These are phyloP conservation scores for Penstemon barbatus DNA, from an alignment of 257 asterid genomes.

Conservation along the genomic window DNA sequence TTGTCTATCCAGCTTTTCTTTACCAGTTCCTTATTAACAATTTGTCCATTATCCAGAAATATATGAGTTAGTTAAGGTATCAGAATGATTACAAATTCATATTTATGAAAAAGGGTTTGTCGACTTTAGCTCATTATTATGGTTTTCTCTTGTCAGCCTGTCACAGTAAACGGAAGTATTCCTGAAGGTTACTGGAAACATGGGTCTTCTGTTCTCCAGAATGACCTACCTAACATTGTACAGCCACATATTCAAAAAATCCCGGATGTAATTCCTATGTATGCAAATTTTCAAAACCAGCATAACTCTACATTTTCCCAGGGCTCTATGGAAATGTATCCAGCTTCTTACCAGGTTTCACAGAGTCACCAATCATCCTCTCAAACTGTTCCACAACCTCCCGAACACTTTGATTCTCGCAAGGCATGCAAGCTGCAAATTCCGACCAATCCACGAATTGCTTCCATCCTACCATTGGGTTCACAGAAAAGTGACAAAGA, in stretches of 20 bases:
- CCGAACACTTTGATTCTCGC: slow-evolving; percentile 53
- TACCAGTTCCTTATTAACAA: slow-evolving; percentile 11
- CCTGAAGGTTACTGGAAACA: slow-evolving; percentile 72
- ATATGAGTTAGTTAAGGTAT: slow-evolving; percentile 8
- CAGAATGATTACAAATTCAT: slow-evolving; percentile 15
- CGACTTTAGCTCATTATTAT: slow-evolving; percentile 32
- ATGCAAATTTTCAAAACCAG: slow-evolving; percentile 54
- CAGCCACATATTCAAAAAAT: slow-evolving; percentile 57
- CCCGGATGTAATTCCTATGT: slow-evolving; percentile 40
- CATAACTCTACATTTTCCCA: slow-evolving; percentile 53
- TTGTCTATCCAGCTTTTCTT: slow-evolving; percentile 10
- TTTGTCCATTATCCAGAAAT: background rate
- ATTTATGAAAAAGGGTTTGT: slow-evolving; percentile 27
- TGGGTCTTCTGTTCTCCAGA: slow-evolving; percentile 57
- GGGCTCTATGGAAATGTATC: slow-evolving; percentile 48
- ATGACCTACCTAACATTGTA: slow-evolving; percentile 47
- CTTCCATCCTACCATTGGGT: slow-evolving; percentile 58
- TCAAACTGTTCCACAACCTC: slow-evolving; percentile 56
- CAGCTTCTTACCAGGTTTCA: slow-evolving; percentile 55
- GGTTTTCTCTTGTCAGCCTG: slow-evolving; percentile 69
- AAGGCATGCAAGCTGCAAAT: slow-evolving; percentile 78
- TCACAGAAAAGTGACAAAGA: slow-evolving; percentile 65
- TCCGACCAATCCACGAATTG: slow-evolving; percentile 96
- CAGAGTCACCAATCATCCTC: slow-evolving; percentile 65
- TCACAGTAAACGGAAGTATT: slow-evolving; percentile 46